Conservation (phyloP, 768 basidiomycete species). For the Tremella fuciformis region DNA sequence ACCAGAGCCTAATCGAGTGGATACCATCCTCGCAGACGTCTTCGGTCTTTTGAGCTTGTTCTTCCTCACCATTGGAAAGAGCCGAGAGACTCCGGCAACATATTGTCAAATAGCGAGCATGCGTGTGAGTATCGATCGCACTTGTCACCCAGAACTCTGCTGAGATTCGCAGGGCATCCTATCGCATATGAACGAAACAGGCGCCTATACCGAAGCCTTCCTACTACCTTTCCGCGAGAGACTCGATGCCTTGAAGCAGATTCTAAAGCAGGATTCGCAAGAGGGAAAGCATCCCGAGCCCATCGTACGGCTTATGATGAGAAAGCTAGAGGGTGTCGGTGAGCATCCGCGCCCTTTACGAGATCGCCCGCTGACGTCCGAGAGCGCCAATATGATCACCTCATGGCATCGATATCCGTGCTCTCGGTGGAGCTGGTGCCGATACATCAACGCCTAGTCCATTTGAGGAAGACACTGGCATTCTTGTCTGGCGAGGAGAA, state of each 20-base stretch:
- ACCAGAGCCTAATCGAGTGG: slow-evolving; percentile 68
- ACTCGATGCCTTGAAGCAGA: slow-evolving; percentile 73
- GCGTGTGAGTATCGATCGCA: slow-evolving; percentile 69
- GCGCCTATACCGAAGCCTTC: slow-evolving; percentile 87
- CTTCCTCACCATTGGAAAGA: slow-evolving; percentile 97
- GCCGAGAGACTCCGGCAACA: slow-evolving; percentile 86
- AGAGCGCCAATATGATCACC: slow-evolving; percentile 72
- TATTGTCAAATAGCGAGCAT: slow-evolving; percentile 96
- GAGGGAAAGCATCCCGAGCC: slow-evolving; percentile 79
- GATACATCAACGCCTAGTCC: slow-evolving; percentile 82
- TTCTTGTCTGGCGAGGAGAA: slow-evolving; percentile 77
- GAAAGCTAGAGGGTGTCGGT: slow-evolving; percentile 91
- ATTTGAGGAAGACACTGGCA: slow-evolving; percentile 81
- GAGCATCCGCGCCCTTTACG: slow-evolving; percentile 47
- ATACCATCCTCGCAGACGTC: slow-evolving; percentile 92
- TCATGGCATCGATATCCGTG: slow-evolving; percentile 81
- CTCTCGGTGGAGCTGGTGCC: slow-evolving; percentile 87
- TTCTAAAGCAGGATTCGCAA: slow-evolving; percentile 77
- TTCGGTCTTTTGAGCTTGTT: slow-evolving; percentile 92
- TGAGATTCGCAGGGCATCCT: slow-evolving; percentile 72
- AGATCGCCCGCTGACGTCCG: slow-evolving; percentile 2
- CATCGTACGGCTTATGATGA: slow-evolving; percentile 81
- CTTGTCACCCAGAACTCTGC: background rate
- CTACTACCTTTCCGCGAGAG: slow-evolving; percentile 82
- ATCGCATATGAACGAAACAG: slow-evolving; percentile 92